Evolutionary conservation across 768 basidiomycete species (phyloP).

Genomic region (Trametes maxima): DNA sequence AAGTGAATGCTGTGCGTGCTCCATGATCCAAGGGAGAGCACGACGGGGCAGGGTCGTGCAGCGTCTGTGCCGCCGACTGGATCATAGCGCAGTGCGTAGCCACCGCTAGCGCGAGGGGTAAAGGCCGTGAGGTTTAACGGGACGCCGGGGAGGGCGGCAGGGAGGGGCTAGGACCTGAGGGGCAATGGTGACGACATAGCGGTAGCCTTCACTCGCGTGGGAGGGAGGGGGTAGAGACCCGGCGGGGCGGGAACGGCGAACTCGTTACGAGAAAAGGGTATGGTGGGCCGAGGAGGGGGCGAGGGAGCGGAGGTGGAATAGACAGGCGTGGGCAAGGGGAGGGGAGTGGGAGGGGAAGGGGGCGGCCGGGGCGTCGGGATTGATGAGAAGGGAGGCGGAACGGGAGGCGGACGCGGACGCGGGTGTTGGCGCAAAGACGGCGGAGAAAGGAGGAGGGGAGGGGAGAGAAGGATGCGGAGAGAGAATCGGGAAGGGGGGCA

Average conservation of each 20-base stretch:
- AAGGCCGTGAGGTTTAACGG: neutral
- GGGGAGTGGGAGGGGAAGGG: neutral
- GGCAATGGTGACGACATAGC: neutral
- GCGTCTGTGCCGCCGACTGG: neutral
- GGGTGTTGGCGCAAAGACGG: neutral
- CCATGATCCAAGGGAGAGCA: neutral
- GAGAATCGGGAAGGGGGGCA: neutral
- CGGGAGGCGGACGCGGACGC: neutral
- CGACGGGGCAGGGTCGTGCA: neutral
- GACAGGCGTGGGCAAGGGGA: constrained; percentile 16
- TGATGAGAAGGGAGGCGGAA: neutral
- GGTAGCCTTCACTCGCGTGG: neutral
- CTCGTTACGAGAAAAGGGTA: constrained; percentile 4
- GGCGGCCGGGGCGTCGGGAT: constrained; percentile 3
- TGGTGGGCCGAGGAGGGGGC: constrained; percentile 1
- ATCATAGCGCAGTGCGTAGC: neutral
- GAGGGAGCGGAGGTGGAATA: neutral
- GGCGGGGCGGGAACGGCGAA: constrained; percentile 7
- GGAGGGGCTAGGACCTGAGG: neutral
- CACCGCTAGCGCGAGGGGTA: constrained; percentile 2
- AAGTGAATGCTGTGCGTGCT: neutral
- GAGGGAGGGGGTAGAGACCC: neutral
- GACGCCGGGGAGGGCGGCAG: neutral
- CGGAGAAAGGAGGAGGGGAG: constrained; percentile 10
- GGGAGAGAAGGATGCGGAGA: constrained; percentile 4